A percentile compares a stretch with the other conserved stretches of the same genome.
phyloP scores from a whole-genome alignment of 306 rosid genomes.

The Luffa aegyptiaca region DNA sequence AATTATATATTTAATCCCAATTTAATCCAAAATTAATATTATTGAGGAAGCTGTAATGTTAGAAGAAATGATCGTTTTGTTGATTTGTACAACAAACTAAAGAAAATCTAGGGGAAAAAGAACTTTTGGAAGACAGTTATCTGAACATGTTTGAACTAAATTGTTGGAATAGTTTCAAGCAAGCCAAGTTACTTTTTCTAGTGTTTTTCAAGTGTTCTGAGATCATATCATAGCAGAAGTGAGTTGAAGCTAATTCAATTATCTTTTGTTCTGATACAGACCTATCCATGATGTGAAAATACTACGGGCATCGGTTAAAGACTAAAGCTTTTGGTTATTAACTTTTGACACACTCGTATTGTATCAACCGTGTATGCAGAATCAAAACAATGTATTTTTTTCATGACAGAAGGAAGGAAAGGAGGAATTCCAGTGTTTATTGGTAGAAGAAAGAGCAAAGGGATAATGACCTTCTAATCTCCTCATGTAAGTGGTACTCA shows the following conservation, averaged over 20 bases:
- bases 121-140: too few species aligned
- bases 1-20: too few species aligned
- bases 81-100: too few species aligned
- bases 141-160: too few species aligned
- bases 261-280: conserved; percentile 29
- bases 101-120: too few species aligned
- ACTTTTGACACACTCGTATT: background rate
- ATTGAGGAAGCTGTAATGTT: background rate
- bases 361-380: background rate
- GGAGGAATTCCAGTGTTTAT: background rate
- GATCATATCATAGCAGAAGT: background rate
- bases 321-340: background rate
- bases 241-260: background rate
- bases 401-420: background rate
- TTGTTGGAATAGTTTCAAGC: background rate
- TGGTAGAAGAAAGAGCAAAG: background rate
- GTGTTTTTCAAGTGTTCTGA: background rate
- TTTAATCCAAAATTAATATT: background rate
- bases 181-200: background rate
- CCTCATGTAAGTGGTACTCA: background rate
- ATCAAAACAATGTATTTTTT: background rate
- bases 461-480: background rate
- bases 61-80: background rate
- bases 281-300: conserved; percentile 96
- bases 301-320: conserved; percentile 54